Evolutionary conservation across 331 rosid species (phyloP), one percentile per base, ranked within the genome.

Genomic region (Malus hybrid): DNA sequence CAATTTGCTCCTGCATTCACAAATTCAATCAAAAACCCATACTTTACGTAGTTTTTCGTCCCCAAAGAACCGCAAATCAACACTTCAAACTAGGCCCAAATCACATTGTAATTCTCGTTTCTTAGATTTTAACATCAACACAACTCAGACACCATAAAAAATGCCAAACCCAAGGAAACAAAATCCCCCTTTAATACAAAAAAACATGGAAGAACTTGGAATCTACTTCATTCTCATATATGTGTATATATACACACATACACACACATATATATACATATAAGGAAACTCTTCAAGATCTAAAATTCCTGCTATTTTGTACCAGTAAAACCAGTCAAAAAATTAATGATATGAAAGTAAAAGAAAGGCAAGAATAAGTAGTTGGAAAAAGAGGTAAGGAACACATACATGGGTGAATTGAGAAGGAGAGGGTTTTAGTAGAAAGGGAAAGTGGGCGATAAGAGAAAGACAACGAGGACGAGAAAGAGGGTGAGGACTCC

Each of bases 401-500:
- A 36, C 64, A 68, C 86, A 0, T 85, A 91, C 98, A 66, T 12
- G 65, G 73, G 18, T 7, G 84, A 71, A 78, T 83, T 52, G 46
- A 73, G 50, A 46, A 85, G 67, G 78, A 88, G 27, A 3, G 34
- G 79, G 33, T 33, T 36, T 10, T 83, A 24, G 20, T 80, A 76
- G 78, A 85, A 84, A 18, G 72, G 83, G 80, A 86, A 70, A 80
- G 27, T 79, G 46, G 88, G 84, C 15, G 84, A 86, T 6, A 90
- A 78, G 79, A 94, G 73, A 8, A 87, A 60, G 10, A 90, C 56
- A 65, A 80, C 46, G 74, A 88, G 77, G 70, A 82, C 18, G 55
- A 92, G 70, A 46, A 88, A 81, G 34, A 94, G 88, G 29, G 87
- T 33, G 71, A 82, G 55, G 36, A 85, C 75, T 11, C 83, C 80